phyloP scores from a whole-genome alignment of 2,329 filamentous ascomycete genomes.

The Boeremia lycopersici region DNA sequence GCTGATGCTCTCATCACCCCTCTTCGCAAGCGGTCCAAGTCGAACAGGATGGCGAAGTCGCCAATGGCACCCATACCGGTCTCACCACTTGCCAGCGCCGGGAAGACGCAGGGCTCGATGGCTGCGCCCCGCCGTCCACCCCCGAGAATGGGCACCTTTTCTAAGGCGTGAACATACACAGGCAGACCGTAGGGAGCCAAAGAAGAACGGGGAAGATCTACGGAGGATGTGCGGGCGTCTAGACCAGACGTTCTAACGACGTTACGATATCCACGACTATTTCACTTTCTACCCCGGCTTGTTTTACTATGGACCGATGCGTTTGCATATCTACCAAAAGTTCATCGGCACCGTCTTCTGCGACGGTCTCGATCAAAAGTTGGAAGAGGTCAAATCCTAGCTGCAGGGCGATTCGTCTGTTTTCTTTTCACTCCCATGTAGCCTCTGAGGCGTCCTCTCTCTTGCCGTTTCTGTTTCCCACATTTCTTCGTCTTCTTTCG shows the following conservation, averaged over 20 bases:
- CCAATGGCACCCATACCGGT: constrained; percentile 28
- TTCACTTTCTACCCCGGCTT: constrained; percentile 24
- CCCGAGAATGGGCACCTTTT: constrained; percentile 45
- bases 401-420: constrained; percentile 1
- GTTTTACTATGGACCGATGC: constrained; percentile 37
- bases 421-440: background rate
- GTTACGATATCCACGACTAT: constrained; percentile 46
- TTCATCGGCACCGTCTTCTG: constrained; percentile 21
- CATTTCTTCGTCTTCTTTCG: constrained; percentile 18
- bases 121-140: constrained; percentile 32
- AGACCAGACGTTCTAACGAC: constrained; percentile 31
- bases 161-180: constrained; percentile 21
- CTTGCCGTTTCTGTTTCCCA: constrained; percentile 13
- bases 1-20: constrained; percentile 49
- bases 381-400: constrained; percentile 14
- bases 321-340: constrained; percentile 36
- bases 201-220: constrained; percentile 23
- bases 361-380: constrained; percentile 30
- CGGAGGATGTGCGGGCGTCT: constrained; percentile 22
- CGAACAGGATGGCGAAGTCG: constrained; percentile 35
- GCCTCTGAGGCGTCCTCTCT: constrained; percentile 14
- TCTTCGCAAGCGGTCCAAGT: constrained; percentile 43
- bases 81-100: constrained; percentile 39
- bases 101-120: constrained; percentile 40
- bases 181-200: constrained; percentile 5